Conservation (phyloP, 202 grass and related monocot genomes). For the Dendrocalamus latiflorus region DNA sequence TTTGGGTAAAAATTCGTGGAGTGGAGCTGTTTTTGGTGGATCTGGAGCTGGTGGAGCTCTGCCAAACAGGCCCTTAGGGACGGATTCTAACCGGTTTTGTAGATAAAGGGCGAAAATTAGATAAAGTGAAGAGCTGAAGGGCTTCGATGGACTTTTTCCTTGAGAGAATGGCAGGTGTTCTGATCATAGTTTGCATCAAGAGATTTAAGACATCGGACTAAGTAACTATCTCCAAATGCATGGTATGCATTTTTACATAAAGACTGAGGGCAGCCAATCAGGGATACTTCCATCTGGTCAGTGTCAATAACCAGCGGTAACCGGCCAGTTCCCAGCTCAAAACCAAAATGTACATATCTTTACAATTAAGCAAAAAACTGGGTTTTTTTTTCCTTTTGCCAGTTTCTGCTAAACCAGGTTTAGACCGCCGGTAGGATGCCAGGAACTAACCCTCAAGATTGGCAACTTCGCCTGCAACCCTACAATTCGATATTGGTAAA, state of each 20-base stretch:
- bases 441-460: not conserved
- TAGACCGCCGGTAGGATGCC: not conserved
- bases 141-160: not conserved
- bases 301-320: not conserved
- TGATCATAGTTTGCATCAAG: not conserved
- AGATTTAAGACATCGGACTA: not conserved
- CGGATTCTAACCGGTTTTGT: too few relatives aligned
- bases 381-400: not conserved
- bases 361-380: not conserved
- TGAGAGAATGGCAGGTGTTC: not conserved
- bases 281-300: not conserved
- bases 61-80: too few relatives aligned
- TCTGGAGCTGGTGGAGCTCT: too few relatives aligned
- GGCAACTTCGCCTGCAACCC: not conserved
- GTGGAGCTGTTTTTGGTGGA: too few relatives aligned
- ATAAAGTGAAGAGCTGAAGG: too few relatives aligned
- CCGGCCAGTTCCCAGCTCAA: not conserved
- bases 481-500: not conserved
- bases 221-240: not conserved
- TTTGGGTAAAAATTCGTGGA: too few relatives aligned
- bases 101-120: too few relatives aligned
- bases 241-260: not conserved
- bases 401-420: not conserved
- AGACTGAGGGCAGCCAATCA: not conserved
- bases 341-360: not conserved